Evolutionary conservation across 2,329 filamentous ascomycete species (phyloP).

Genomic region (Metarhizium album): DNA sequence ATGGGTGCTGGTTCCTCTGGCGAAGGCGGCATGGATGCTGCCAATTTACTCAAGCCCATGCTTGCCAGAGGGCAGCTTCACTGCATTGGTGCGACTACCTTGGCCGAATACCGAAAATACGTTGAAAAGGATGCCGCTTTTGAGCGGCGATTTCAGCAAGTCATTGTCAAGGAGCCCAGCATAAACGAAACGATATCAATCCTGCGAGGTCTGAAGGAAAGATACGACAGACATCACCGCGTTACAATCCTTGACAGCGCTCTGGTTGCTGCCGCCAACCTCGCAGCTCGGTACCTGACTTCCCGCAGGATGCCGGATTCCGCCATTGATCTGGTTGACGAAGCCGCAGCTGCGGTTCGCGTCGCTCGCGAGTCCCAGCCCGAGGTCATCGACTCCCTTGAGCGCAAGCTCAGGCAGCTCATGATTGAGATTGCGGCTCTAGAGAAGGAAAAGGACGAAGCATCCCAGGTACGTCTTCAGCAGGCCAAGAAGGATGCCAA

Average conservation of each 20-base stretch:
- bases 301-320: constrained; percentile 86
- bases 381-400: constrained; percentile 88
- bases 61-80: constrained; percentile 91
- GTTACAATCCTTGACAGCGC: constrained; percentile 93
- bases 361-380: constrained; percentile 95
- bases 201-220: constrained; percentile 94
- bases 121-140: constrained; percentile 98
- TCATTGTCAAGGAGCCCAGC: constrained; percentile 87
- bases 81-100: constrained; percentile 93
- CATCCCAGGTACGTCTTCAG: constrained; percentile 71
- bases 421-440: constrained; percentile 97
- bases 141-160: constrained; percentile 96
- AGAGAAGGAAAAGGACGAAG: constrained; percentile 87
- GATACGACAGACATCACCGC: constrained; percentile 96
- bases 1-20: constrained; percentile 95
- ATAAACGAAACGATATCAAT: constrained; percentile 91
- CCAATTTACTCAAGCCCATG: constrained; percentile 97
- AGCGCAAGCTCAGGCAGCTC: constrained; percentile 79
- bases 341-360: constrained; percentile 90
- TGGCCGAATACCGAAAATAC: constrained; percentile 95
- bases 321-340: constrained; percentile 91
- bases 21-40: constrained; percentile 97
- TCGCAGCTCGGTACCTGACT: constrained; percentile 89
- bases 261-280: constrained; percentile 80
- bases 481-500: constrained; percentile 83